These are phyloP conservation scores for Serendipita sp. DNA, from an alignment of 768 basidiomycete species.

Conservation along the genomic window DNA sequence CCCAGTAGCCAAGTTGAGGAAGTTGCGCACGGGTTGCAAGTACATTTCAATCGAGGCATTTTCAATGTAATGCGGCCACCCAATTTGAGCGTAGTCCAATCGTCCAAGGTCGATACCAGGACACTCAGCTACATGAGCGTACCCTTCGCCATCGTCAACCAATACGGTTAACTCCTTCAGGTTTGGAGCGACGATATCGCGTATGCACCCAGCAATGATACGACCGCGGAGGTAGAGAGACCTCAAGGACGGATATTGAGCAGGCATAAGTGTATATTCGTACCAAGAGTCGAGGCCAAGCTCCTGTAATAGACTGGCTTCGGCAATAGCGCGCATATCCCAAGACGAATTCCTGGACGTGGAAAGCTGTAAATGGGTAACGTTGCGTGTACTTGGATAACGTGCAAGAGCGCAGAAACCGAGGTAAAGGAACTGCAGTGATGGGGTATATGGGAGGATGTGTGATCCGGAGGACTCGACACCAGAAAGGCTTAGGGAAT, in stretches of 20 bases:
- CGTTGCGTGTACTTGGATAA: neutral
- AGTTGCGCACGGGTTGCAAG: neutral
- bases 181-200: neutral
- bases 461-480: neutral
- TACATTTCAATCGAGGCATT: neutral
- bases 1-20: neutral
- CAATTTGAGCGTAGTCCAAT: neutral
- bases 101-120: neutral
- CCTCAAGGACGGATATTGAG: neutral
- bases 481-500: neutral
- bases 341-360: neutral
- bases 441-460: neutral
- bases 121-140: neutral
- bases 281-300: neutral
- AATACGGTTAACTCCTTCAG: neutral
- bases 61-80: neutral
- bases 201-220: neutral
- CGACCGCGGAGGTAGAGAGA: neutral
- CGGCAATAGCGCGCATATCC: neutral
- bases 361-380: neutral
- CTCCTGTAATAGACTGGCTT: neutral
- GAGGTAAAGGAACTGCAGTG: neutral
- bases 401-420: neutral
- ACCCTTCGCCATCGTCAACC: neutral
- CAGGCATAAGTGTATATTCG: neutral